Conservation (phyloP, 192 early-diverging fungal genomes). For the Rhizophagus sp. region DNA sequence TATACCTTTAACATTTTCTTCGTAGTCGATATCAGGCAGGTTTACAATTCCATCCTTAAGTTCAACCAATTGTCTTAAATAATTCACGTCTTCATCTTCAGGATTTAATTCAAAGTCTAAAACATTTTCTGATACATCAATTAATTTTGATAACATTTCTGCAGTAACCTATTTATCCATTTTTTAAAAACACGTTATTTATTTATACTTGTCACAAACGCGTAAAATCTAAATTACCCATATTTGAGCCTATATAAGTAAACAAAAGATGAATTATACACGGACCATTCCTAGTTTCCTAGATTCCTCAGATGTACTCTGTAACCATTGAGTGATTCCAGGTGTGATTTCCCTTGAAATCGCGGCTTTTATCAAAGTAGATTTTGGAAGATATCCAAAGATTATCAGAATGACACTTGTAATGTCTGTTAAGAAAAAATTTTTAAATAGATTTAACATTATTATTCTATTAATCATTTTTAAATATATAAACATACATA, state of each 20-base stretch:
- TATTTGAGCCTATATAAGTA: neutral
- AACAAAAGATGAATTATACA: neutral
- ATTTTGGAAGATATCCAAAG: slow-evolving; percentile 30
- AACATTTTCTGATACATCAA: slow-evolving; percentile 15
- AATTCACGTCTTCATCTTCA: slow-evolving; percentile 11
- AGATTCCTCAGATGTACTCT: neutral
- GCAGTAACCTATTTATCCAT: slow-evolving; percentile 19
- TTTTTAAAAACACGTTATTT: neutral
- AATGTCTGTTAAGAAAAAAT: slow-evolving; percentile 6
- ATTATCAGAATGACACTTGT: slow-evolving; percentile 30
- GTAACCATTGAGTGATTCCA: slow-evolving; percentile 14
- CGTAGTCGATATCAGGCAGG: neutral
- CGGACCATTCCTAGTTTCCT: slow-evolving; percentile 29
- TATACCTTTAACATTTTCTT: slow-evolving; percentile 3
- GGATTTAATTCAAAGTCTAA: slow-evolving; percentile 22
- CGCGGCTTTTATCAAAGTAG: neutral
- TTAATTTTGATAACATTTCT: slow-evolving; percentile 24
- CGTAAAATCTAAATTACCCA: neutral
- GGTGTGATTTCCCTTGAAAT: neutral
- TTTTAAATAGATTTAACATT: neutral
- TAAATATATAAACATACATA: slow-evolving; percentile 16
- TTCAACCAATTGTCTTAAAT: slow-evolving; percentile 10
- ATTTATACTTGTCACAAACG: neutral
- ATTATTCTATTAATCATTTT: neutral
- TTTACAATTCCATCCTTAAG: slow-evolving; percentile 16